Conservation (phyloP, 2,329 filamentous ascomycete genomes). For the Alternaria hordeiaustralica region DNA sequence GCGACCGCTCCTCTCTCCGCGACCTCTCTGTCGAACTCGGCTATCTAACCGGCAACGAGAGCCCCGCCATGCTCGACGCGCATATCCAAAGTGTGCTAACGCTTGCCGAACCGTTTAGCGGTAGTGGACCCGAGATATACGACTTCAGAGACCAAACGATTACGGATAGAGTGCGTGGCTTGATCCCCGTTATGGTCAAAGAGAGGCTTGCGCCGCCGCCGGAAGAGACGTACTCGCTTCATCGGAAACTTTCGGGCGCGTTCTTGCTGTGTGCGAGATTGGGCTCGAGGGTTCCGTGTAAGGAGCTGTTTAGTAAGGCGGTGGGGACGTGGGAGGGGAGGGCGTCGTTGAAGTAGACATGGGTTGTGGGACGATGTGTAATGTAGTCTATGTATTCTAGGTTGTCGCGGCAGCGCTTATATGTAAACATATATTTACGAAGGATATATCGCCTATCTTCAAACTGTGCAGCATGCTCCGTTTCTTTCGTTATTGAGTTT, state of each 20-base stretch:
- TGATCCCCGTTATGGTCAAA: conserved; percentile 92
- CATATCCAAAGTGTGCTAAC: conserved; percentile 89
- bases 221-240: conserved; percentile 95
- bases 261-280: conserved; percentile 89
- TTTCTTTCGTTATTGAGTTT: too few species aligned
- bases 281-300: conserved; percentile 81
- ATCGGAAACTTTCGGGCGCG: conserved; percentile 92
- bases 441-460: not conserved
- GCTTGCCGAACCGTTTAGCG: conserved; percentile 86
- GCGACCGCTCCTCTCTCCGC: conserved; percentile 69
- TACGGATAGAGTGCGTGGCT: conserved; percentile 84
- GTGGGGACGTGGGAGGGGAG: conserved; percentile 44
- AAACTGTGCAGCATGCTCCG: not conserved
- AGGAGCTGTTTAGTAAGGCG: conserved; percentile 75
- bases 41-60: conserved; percentile 92
- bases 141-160: conserved; percentile 96
- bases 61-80: conserved; percentile 82
- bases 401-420: not conserved
- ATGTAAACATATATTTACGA: not conserved
- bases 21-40: conserved; percentile 77
- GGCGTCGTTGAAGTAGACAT: conserved; percentile 14
- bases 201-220: conserved; percentile 90
- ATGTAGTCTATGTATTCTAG: not conserved
- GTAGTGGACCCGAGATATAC: conserved; percentile 78
- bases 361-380: not conserved